Percentiles rank a stretch among this genome's conserved stretches.
phyloP scores from a whole-genome alignment of 192 early-diverging fungal species.

The Coemansia sp. region DNA sequence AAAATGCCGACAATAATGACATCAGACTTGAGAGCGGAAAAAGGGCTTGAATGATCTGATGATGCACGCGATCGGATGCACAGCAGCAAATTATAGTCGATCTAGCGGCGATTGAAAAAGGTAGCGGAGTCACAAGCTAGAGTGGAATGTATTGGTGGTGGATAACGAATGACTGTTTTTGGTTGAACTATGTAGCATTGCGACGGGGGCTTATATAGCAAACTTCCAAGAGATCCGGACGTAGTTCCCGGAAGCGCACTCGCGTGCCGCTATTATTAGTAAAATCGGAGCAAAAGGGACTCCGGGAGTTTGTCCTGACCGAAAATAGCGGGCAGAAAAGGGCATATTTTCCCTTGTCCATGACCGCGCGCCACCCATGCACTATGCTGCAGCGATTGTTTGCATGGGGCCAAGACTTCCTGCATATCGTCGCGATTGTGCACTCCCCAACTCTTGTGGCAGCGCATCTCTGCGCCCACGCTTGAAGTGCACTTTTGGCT shows the following conservation, averaged over 20 bases:
- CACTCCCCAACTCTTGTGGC: not conserved
- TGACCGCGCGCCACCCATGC: not conserved
- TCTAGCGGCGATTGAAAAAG: not conserved
- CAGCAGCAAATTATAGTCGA: not conserved
- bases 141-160: not conserved
- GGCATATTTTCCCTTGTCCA: not conserved
- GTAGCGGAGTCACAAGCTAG: not conserved
- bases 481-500: not conserved
- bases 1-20: conserved; percentile 9
- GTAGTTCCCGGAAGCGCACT: conserved; percentile 8
- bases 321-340: conserved; percentile 22
- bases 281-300: conserved; percentile 1
- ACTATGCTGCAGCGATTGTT: conserved; percentile 5
- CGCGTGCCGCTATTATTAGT: conserved; percentile 26
- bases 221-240: conserved; percentile 18
- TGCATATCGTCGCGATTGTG: not conserved
- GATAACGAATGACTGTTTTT: not conserved
- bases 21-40: conserved; percentile 3
- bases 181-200: not conserved
- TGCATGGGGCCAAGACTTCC: not conserved
- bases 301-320: conserved; percentile 3
- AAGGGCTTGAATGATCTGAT: not conserved
- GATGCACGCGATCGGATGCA: conserved; percentile 20
- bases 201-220: conserved; percentile 16
- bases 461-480: not conserved